These are phyloP conservation scores for Malassezia yamatoensis DNA, from an alignment of 1,284 basidiomycete genomes.

Conservation along the genomic window DNA sequence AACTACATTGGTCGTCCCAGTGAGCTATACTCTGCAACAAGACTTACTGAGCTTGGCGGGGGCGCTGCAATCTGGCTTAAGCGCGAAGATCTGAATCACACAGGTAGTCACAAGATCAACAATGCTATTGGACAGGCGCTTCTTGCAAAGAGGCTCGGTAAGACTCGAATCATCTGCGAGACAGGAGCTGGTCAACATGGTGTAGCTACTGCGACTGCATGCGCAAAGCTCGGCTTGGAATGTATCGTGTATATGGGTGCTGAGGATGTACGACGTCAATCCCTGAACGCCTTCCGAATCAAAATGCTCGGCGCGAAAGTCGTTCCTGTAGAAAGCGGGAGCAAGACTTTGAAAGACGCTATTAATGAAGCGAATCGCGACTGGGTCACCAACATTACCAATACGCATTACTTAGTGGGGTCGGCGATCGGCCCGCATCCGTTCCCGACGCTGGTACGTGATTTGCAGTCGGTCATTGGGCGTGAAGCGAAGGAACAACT, in stretches of 20 bases:
- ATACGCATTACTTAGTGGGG: slow-evolving; percentile 90
- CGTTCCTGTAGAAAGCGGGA: slow-evolving; percentile 83
- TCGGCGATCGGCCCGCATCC: slow-evolving; percentile 96
- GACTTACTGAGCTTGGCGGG: slow-evolving; percentile 64
- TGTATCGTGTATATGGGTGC: slow-evolving; percentile 97
- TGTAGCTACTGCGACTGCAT: slow-evolving; percentile 94
- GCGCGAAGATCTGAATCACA: slow-evolving; percentile 70
- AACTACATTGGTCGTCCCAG: slow-evolving; percentile 76
- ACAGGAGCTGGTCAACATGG: slow-evolving; percentile 98
- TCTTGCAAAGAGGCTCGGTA: slow-evolving; percentile 80
- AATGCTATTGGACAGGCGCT: slow-evolving; percentile 56
- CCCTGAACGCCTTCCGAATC: slow-evolving; percentile 94
- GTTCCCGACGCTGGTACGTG: slow-evolving; percentile 95
- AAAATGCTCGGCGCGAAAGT: slow-evolving; percentile 84
- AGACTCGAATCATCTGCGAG: slow-evolving; percentile 94
- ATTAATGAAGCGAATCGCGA: slow-evolving; percentile 56
- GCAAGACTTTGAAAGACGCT: slow-evolving; percentile 84
- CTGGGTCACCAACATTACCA: slow-evolving; percentile 84
- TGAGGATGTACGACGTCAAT: slow-evolving; percentile 92
- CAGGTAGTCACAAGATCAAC: slow-evolving; percentile 48
- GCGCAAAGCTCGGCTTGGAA: slow-evolving; percentile 88
- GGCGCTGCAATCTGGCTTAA: slow-evolving; percentile 97
- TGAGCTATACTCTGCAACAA: slow-evolving; percentile 64
- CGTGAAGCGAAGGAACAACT: slow-evolving; percentile 87
- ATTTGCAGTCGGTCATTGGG: slow-evolving; percentile 93